Conservation (phyloP, 164 flowering plant genomes). For the Chloranthus sessilifolius region DNA sequence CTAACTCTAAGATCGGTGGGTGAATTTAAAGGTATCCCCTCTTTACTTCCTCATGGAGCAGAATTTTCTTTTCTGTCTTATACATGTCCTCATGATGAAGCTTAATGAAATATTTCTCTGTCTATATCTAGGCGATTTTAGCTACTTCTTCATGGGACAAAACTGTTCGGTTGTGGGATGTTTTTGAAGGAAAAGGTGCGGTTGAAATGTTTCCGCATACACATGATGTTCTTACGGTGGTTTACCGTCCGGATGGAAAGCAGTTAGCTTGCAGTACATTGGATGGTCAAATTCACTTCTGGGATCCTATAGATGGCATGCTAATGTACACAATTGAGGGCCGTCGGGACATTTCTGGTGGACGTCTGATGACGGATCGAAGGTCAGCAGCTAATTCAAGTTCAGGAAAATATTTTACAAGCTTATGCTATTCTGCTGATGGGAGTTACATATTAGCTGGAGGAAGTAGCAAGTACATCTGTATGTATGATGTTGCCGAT, state of each 20-base stretch:
- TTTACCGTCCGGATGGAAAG: slow-evolving; percentile 94
- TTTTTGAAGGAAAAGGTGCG: slow-evolving; percentile 87
- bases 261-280: slow-evolving; percentile 91
- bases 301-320: slow-evolving; percentile 85
- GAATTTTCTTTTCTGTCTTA: background rate
- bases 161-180: slow-evolving; percentile 90
- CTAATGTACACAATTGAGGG: slow-evolving; percentile 96
- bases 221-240: slow-evolving; percentile 93
- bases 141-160: slow-evolving; percentile 99
- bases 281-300: slow-evolving; percentile 92
- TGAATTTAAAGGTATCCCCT: no score
- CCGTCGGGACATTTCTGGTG: slow-evolving; percentile 93
- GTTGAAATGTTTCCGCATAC: slow-evolving; percentile 86
- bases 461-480: slow-evolving; percentile 89
- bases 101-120: slow-evolving; percentile 6
- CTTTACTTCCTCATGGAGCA: background rate
- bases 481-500: slow-evolving; percentile 97
- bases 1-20: no score
- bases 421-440: slow-evolving; percentile 91
- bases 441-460: slow-evolving; percentile 96
- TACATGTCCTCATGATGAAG: background rate
- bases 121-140: slow-evolving; percentile 48
- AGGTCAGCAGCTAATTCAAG: slow-evolving; percentile 89
- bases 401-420: slow-evolving; percentile 89
- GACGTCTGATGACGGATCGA: slow-evolving; percentile 95